Evolutionary conservation across 305 asterid genomes (phyloP), one percentile per base, ranked within the genome.

Genomic region (Monarda citriodora): DNA sequence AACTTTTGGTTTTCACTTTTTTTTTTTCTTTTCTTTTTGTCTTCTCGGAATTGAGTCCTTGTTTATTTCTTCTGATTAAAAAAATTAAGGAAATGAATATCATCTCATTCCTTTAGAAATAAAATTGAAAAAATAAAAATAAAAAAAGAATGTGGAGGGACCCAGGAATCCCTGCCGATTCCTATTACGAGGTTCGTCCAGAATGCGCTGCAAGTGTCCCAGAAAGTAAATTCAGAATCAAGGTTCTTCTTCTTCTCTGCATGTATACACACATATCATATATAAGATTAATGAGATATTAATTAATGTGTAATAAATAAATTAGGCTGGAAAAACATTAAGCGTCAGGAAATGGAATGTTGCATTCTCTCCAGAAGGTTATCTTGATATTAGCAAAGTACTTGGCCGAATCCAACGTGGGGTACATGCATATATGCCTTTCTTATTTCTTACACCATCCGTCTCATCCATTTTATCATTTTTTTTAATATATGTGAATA

Each of bases 341-440:
- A 91, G 97, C 75, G 79, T 51, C 36, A 76, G 96, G 62, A 91
- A 91, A 69, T 91, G 98, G 98, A 74, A 73, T 0, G 82, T 95
- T 63, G 88, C 95, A 45, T 91, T 91, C 72, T 68, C 83, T 60
- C 69, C 80, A 1, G 95, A 91, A 56, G 98, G 96, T 63, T 38
- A 54, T 60, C 96, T 91, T 63, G 95, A 91, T 74, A 86, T 91
- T 59, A 82, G 87, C 79, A 84, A 84, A 72, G 86, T 89, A 12
- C 96, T 91, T 23, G 9, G 83, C 66, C 87, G 98, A 65, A 88
- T 91, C 65, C 84, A 81, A 46, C 95, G 92, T 44, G 97, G 98
- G 83, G 58, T 29, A 53, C 20, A 34, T 34, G 9, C 6, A 34
- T 34, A 0, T 12, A 34, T 34, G 10, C 12, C 11, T 34, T 7